Base-by-base conservation (phyloP, 495 filamentous ascomycete species). In the Hypomontagnella submonticulosa region DNA sequence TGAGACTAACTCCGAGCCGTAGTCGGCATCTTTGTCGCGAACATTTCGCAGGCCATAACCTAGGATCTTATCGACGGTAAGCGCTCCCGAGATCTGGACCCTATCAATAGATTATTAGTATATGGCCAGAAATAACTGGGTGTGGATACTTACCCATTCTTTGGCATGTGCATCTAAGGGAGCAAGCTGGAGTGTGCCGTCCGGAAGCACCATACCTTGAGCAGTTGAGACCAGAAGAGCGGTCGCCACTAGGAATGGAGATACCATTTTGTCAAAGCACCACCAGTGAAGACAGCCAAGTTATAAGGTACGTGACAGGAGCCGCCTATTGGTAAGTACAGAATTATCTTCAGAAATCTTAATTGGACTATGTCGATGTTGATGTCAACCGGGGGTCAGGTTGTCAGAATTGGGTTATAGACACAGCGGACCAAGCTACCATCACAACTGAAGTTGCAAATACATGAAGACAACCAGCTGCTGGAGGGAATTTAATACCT, bases 141-240 rank as follows among this genome's bases (percentile, higher is more conserved):
- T 0, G 3, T 11, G 10, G 13, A 4, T 19, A 12, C 61, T 63
- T 19, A 63, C 62, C 47, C 49, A 66, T 48, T 66, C 62, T 15
- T 41, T 48, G 42, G 54, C 62, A 42, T 66, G 62, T n/a, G 62
- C 62, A 42, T 66, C 62, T 10, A 66, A 27, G 1, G 62, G 62
- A 27, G 62, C 62, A 27, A 66, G 55, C 30, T 59, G 48, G 42
- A 59, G 48, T 15, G 23, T 54, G 12, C 62, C 62, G 18, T 59
- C 41, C n/a, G 62, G 62, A 23, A 66, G 49, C 33, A 57, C 48
- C 49, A 62, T 52, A 32, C 54, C 42, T 37, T 37, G 16, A 12
- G 47, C 53, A 12, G 43, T 13, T 38, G 47, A 40, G 12, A 49
- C 60, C 13, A 71, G 40, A 20, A 71, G 40, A 19, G 65, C 44